These are phyloP conservation scores for Cytidiella melzeri DNA, from an alignment of 768 basidiomycete genomes.

Conservation along the genomic window DNA sequence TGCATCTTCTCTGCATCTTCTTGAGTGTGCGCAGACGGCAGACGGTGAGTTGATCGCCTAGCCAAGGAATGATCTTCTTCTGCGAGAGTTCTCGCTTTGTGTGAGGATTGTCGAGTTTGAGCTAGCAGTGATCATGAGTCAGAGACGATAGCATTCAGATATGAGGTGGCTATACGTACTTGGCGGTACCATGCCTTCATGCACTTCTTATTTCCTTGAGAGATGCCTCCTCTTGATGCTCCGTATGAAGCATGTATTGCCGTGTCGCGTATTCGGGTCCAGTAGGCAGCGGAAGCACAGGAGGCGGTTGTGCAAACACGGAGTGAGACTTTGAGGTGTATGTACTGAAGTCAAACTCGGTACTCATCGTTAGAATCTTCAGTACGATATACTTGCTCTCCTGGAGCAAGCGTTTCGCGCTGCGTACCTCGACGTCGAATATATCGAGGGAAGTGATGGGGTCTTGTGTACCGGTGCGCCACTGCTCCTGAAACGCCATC, in stretches of 20 bases:
- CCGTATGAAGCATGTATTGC: conserved; percentile 6
- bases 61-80: conserved; percentile 26
- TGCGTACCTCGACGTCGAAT: conserved; percentile 1
- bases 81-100: not conserved
- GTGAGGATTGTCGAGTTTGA: not conserved
- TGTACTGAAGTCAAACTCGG: conserved; percentile 6
- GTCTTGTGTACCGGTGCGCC: not conserved
- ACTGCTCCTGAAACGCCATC: not conserved
- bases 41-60: conserved; percentile 36
- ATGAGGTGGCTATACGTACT: too few relatives aligned
- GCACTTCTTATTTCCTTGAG: conserved; percentile 7
- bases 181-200: not conserved
- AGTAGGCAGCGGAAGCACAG: conserved; percentile 8
- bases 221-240: conserved; percentile 6
- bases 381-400: too few relatives aligned
- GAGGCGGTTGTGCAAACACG: not conserved
- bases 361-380: not conserved
- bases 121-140: too few relatives aligned
- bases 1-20: conserved; percentile 33
- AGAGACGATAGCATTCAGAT: too few relatives aligned
- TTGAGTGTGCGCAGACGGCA: conserved; percentile 30
- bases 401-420: not conserved
- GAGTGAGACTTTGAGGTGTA: conserved; percentile 6
- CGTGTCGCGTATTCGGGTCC: conserved; percentile 4
- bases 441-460: not conserved